Conservation (phyloP, 495 filamentous ascomycete species). For the Penicillium steckii region DNA sequence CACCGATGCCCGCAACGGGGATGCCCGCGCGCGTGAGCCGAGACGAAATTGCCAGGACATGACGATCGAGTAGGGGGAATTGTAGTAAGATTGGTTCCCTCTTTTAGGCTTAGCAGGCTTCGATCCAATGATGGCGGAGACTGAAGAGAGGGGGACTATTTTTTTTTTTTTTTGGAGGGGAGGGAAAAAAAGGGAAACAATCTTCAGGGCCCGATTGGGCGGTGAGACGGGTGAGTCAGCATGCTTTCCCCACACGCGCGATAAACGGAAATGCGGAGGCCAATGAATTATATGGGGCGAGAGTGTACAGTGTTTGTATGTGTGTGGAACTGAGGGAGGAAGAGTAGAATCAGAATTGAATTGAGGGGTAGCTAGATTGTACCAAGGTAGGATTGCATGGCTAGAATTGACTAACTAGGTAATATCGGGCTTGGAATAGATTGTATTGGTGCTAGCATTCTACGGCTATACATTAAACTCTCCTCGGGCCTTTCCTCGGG, state of each 20-base stretch:
- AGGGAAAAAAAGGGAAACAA: constrained; percentile 12
- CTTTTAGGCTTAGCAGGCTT: not conserved
- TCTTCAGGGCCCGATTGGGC: constrained; percentile 16
- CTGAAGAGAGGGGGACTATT: not conserved
- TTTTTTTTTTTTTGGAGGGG: too few relatives aligned
- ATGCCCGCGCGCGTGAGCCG: constrained; percentile 33
- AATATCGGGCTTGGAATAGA: not conserved
- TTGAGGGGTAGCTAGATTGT: too few relatives aligned
- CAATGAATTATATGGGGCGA: constrained; percentile 10
- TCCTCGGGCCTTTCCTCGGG: constrained; percentile 15
- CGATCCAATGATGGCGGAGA: not conserved
- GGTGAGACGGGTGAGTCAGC: constrained; percentile 27
- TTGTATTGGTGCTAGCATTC: not conserved
- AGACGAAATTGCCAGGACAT: constrained; percentile 42
- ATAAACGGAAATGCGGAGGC: constrained; percentile 6
- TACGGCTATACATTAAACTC: not conserved
- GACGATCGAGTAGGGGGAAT: not conserved
- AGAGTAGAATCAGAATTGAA: too few relatives aligned
- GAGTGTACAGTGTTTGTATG: too few relatives aligned
- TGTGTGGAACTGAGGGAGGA: too few relatives aligned
- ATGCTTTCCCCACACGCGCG: constrained; percentile 14
- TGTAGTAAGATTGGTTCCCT: not conserved
- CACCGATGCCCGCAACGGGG: constrained; percentile 31
- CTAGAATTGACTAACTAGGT: not conserved
- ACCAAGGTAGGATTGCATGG: not conserved